A percentile compares a stretch with the other conserved stretches of the same genome.
Conservation (phyloP, 352 stramenopile genomes). For the Phytophthora hybrid region DNA sequence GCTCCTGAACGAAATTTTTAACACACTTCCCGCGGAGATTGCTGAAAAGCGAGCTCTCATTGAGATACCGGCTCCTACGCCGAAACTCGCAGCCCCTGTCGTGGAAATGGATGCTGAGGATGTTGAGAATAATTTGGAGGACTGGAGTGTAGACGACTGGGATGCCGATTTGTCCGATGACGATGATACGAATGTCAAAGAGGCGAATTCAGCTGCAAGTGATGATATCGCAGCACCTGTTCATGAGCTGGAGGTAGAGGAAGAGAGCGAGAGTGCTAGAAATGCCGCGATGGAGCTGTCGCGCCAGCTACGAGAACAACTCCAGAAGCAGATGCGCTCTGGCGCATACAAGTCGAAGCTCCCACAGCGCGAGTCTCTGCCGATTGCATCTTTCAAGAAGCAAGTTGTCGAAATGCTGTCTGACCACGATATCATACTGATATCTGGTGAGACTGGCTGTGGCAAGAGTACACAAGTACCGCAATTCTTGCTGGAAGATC, state of each 20-base stretch:
- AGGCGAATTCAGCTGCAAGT: neutral
- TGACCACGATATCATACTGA: slow-evolving; percentile 91
- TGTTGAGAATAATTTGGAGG: slow-evolving; percentile 33
- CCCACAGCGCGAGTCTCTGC: slow-evolving; percentile 64
- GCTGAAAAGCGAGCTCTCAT: slow-evolving; percentile 42
- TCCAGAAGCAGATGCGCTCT: slow-evolving; percentile 49
- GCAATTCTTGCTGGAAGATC: slow-evolving; percentile 96
- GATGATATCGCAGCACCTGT: neutral
- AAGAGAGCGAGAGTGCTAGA: slow-evolving; percentile 36
- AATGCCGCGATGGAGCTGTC: slow-evolving; percentile 37
- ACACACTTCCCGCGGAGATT: slow-evolving; percentile 60
- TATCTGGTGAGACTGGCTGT: slow-evolving; percentile 96
- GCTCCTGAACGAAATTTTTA: slow-evolving; percentile 61
- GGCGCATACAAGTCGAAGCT: slow-evolving; percentile 53
- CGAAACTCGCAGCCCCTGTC: neutral
- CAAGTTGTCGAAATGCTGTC: slow-evolving; percentile 86
- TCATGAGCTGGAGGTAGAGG: slow-evolving; percentile 15
- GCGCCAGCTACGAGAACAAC: slow-evolving; percentile 46
- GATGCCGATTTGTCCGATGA: slow-evolving; percentile 66
- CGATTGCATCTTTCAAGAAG: slow-evolving; percentile 78
- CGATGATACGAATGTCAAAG: neutral
- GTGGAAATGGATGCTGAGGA: slow-evolving; percentile 11
- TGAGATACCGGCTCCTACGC: slow-evolving; percentile 9
- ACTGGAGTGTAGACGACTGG: slow-evolving; percentile 81
- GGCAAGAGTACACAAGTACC: slow-evolving; percentile 97